Evolutionary conservation across 1,284 basidiomycete species (phyloP).

Genomic region (Neotropicomus parvogracilis): DNA sequence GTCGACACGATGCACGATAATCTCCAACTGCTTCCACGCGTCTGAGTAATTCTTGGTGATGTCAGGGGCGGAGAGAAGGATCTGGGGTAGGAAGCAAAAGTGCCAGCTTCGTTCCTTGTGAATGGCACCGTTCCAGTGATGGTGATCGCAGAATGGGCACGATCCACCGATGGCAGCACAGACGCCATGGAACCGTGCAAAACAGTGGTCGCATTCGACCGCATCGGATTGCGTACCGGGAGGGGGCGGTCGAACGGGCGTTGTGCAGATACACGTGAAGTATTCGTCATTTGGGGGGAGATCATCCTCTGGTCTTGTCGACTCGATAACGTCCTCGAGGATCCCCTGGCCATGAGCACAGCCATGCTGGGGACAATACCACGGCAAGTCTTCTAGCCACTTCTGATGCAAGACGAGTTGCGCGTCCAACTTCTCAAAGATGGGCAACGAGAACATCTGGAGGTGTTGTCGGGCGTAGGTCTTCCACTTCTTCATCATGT

Average conservation of each 20-base stretch:
- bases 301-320: constrained; percentile 71
- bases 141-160: constrained; percentile 83
- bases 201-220: constrained; percentile 83
- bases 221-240: constrained; percentile 71
- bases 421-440: constrained; percentile 64
- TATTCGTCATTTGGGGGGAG: constrained; percentile 72
- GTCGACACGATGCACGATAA: constrained; percentile 72
- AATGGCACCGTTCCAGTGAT: constrained; percentile 81
- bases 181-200: constrained; percentile 75
- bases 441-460: constrained; percentile 64
- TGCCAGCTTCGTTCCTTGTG: constrained; percentile 77
- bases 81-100: constrained; percentile 69
- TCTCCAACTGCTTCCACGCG: constrained; percentile 71
- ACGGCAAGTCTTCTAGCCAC: constrained; percentile 72
- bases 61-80: constrained; percentile 65
- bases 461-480: constrained; percentile 67
- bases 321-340: constrained; percentile 67
- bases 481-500: constrained; percentile 67
- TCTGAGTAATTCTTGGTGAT: constrained; percentile 72
- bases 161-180: constrained; percentile 83
- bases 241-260: constrained; percentile 69
- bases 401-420: constrained; percentile 62
- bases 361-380: constrained; percentile 66
- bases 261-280: constrained; percentile 76
- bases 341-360: constrained; percentile 57